Percentiles rank a stretch among this genome's conserved stretches.
Evolutionary conservation across 2,329 filamentous ascomycete species (phyloP).

Genomic region (Arthrobotrys megalospora): DNA sequence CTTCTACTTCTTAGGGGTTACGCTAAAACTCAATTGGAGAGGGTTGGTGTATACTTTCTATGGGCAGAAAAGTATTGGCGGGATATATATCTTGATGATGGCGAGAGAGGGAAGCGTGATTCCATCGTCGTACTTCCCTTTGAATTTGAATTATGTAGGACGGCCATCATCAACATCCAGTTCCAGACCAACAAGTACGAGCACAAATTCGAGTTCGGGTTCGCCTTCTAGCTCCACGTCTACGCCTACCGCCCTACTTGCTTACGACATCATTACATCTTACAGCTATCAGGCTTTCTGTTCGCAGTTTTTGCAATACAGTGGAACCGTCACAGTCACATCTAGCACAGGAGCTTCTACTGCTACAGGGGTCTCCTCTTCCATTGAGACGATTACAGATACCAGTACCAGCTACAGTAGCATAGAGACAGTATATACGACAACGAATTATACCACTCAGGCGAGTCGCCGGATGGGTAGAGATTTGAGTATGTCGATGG

Average conservation of each 20-base stretch:
- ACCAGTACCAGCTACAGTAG: not conserved
- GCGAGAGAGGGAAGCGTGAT: not conserved
- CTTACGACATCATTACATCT: constrained; percentile 4
- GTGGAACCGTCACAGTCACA: not conserved
- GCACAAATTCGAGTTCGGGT: not conserved
- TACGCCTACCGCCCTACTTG: not conserved
- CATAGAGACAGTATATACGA: not conserved
- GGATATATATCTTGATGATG: constrained; percentile 4
- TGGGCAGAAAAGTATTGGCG: not conserved
- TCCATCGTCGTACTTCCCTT: not conserved
- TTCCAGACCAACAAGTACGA: not conserved
- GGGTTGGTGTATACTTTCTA: constrained; percentile 7
- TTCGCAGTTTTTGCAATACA: not conserved
- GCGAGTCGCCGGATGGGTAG: not conserved
- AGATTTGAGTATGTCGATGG: too few species aligned
- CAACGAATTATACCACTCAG: not conserved
- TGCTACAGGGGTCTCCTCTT: not conserved
- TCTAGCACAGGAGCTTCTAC: not conserved
- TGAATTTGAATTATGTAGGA: not conserved
- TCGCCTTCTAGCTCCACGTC: not conserved
- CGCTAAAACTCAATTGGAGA: constrained; percentile 4
- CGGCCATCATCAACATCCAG: not conserved
- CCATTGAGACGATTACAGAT: not conserved
- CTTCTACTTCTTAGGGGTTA: not conserved
- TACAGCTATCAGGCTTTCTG: constrained; percentile 2